These are phyloP conservation scores for Chenopodium suecicum DNA, from an alignment of 148 eudicot genomes.

Conservation along the genomic window DNA sequence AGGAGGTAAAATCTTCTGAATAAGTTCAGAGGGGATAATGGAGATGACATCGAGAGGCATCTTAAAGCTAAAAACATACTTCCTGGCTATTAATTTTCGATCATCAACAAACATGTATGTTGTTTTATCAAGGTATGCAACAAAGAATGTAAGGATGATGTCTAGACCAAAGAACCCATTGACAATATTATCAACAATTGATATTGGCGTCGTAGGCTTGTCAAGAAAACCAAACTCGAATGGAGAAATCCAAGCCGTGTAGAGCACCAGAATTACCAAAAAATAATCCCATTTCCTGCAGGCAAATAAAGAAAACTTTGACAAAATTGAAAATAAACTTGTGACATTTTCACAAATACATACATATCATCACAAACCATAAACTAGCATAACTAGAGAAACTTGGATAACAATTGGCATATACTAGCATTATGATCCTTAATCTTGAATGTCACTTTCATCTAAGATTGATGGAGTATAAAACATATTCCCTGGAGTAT, in stretches of 20 bases:
- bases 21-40: conserved; percentile 57
- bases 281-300: conserved; percentile 64
- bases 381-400: no score
- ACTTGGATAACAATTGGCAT: no score
- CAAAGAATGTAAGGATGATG: conserved; percentile 62
- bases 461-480: no score
- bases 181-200: conserved; percentile 54
- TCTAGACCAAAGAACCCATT: conserved; percentile 64
- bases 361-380: no score
- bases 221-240: conserved; percentile 62
- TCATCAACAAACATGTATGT: conserved; percentile 57
- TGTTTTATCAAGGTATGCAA: conserved; percentile 57
- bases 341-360: no score
- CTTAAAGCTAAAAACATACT: conserved; percentile 47
- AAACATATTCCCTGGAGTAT: no score
- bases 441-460: no score
- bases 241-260: conserved; percentile 79
- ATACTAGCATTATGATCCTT: no score
- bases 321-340: no score
- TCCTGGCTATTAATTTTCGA: conserved; percentile 53
- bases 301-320: neutral
- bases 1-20: conserved; percentile 37
- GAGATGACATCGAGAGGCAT: conserved; percentile 59
- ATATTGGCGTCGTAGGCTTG: conserved; percentile 36
- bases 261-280: conserved; percentile 52